A percentile compares a stretch with the other conserved stretches of the same genome.
Evolutionary conservation across 2,329 filamentous ascomycete species (phyloP).

Genomic region (Stromatinia cepivora): DNA sequence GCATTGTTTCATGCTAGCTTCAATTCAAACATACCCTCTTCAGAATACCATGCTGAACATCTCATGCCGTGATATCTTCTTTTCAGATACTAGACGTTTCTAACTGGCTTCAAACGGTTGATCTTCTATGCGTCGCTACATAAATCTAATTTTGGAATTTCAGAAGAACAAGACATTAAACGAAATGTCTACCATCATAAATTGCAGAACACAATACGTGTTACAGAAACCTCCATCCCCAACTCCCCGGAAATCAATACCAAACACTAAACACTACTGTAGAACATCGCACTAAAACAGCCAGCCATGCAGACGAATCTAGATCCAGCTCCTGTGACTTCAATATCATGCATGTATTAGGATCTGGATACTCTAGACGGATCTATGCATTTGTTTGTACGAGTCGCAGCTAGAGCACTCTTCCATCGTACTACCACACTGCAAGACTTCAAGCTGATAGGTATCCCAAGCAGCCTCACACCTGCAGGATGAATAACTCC

Average conservation of each 20-base stretch:
- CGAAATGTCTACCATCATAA: neutral
- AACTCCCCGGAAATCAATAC: slow-evolving; percentile 2
- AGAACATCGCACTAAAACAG: neutral
- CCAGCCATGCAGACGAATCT: slow-evolving; percentile 14
- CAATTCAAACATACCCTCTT: slow-evolving; percentile 17
- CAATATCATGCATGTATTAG: slow-evolving; percentile 19
- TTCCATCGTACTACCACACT: slow-evolving; percentile 9
- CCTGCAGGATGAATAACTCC: neutral
- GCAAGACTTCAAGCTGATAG: neutral
- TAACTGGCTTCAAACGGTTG: neutral
- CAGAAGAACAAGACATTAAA: neutral
- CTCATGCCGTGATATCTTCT: neutral
- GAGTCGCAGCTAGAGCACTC: neutral
- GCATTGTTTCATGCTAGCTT: slow-evolving; percentile 20
- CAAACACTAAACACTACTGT: neutral
- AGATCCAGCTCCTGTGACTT: slow-evolving; percentile 20
- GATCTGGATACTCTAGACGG: slow-evolving; percentile 15
- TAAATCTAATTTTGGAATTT: neutral
- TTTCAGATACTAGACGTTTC: neutral
- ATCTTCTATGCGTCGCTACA: neutral
- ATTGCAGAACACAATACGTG: neutral
- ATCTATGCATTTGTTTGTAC: slow-evolving; percentile 17
- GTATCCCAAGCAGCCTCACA: slow-evolving; percentile 10
- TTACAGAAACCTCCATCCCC: neutral
- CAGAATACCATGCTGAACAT: neutral